A percentile compares a stretch with the other conserved stretches of the same genome.
phyloP scores from a whole-genome alignment of 2,329 filamentous ascomycete species.

The Talaromyces sp. region DNA sequence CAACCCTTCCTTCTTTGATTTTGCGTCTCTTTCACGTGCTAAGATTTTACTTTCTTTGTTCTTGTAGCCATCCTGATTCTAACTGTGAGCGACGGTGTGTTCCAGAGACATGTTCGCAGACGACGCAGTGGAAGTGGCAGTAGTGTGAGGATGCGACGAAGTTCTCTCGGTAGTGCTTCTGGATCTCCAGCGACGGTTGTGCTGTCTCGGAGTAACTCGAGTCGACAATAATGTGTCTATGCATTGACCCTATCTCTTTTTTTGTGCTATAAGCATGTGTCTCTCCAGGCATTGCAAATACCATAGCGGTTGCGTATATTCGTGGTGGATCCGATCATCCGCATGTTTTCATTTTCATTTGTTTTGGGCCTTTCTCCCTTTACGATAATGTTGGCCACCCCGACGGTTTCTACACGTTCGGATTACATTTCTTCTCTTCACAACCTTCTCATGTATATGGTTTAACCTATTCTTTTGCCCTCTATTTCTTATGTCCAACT shows the following conservation, averaged over 20 bases:
- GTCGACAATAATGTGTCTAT: conserved; percentile 28
- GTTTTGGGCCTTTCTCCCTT: conserved; percentile 21
- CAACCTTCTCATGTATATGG: conserved; percentile 39
- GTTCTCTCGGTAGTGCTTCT: conserved; percentile 33
- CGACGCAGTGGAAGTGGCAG: conserved; percentile 40
- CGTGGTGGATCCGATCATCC: conserved; percentile 21
- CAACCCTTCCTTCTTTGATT: conserved; percentile 18
- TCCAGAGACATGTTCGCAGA: conserved; percentile 42
- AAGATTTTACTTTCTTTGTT: conserved; percentile 32
- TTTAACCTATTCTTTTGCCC: conserved; percentile 15
- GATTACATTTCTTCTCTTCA: conserved; percentile 19
- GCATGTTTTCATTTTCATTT: conserved; percentile 26
- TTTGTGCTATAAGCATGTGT: conserved; percentile 10
- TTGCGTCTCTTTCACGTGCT: conserved; percentile 32
- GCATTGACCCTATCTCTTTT: conserved; percentile 13
- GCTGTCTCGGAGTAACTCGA: conserved; percentile 41
- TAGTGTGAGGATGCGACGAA: conserved; percentile 37
- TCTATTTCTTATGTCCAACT: conserved; percentile 7
- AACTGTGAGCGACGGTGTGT: conserved; percentile 41
- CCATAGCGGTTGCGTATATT: conserved; percentile 36
- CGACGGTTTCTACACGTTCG: not conserved
- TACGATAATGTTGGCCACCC: conserved; percentile 15
- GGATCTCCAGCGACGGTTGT: conserved; percentile 30
- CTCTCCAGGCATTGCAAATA: conserved; percentile 25
- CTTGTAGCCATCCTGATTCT: conserved; percentile 35